These are phyloP conservation scores for Xerocomellus chrysenteron DNA, from an alignment of 768 basidiomycete genomes.

Conservation along the genomic window DNA sequence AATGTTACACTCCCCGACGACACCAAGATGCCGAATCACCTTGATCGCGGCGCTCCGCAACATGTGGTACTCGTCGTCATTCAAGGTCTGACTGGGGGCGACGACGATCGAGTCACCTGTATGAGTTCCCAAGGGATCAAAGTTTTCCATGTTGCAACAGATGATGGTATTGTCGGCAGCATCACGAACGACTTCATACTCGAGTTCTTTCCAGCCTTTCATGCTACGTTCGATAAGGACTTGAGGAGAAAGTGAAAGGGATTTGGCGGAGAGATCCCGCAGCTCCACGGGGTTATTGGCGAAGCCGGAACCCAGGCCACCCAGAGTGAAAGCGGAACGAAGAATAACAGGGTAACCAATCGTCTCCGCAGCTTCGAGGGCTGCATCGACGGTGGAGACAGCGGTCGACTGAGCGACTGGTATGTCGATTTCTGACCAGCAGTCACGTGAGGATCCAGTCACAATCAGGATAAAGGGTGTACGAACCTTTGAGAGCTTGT, in stretches of 20 bases:
- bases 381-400: constrained; percentile 92
- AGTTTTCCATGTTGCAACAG: constrained; percentile 99
- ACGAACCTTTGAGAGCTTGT: constrained; percentile 88
- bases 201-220: constrained; percentile 99
- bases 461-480: background rate
- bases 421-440: constrained; percentile 84
- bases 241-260: constrained; percentile 88
- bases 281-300: constrained; percentile 94
- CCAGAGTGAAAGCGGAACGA: constrained; percentile 94
- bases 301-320: constrained; percentile 97
- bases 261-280: constrained; percentile 89
- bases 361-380: constrained; percentile 82
- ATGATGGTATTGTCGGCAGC: constrained; percentile 99
- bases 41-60: constrained; percentile 96
- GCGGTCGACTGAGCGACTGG: constrained; percentile 95
- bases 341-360: constrained; percentile 99
- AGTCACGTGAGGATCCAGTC: constrained; percentile 5
- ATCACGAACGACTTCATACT: constrained; percentile 99
- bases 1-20: constrained; percentile 95
- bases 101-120: constrained; percentile 99
- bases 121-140: constrained; percentile 97
- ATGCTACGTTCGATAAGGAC: constrained; percentile 96
- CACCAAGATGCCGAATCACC: constrained; percentile 87
- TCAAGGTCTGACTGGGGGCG: constrained; percentile 95
- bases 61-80: constrained; percentile 99